Percentiles rank a stretch among this genome's conserved stretches.
Conservation (phyloP, 1,284 basidiomycete species). For the Lignosus rhinocerotis region DNA sequence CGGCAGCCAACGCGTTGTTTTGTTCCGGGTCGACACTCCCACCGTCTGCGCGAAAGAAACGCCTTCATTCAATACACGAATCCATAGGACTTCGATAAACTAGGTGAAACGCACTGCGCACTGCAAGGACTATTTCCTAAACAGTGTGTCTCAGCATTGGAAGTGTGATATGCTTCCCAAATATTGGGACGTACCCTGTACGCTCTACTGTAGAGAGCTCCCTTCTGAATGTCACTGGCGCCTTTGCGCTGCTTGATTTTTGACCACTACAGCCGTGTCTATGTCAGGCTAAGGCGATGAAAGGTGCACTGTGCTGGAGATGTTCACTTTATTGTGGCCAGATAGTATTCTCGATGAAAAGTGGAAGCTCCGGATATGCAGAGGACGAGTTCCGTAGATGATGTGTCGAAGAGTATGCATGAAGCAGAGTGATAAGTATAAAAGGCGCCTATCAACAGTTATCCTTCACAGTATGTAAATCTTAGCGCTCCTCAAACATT, state of each 20-base stretch:
- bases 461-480: neutral
- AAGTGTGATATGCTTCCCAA: conserved; percentile 7
- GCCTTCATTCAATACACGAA: neutral
- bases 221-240: conserved; percentile 66
- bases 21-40: conserved; percentile 64
- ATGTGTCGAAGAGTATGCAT: conserved; percentile 3
- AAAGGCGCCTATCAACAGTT: neutral
- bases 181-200: conserved; percentile 49
- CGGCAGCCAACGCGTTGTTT: conserved; percentile 63
- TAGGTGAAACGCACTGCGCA: conserved; percentile 51
- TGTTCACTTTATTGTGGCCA: conserved; percentile 69
- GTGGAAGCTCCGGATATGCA: conserved; percentile 16
- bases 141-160: neutral
- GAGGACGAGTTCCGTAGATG: neutral
- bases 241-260: conserved; percentile 87
- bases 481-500: no score
- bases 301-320: no score
- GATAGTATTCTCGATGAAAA: conserved; percentile 37
- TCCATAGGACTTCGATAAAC: neutral
- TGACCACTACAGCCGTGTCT: conserved; percentile 60
- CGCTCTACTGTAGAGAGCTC: conserved; percentile 58
- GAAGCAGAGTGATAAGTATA: neutral
- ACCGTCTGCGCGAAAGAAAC: conserved; percentile 46
- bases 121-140: conserved; percentile 73
- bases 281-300: neutral